Percentiles rank a stretch among this genome's conserved stretches.
Evolutionary conservation across 768 basidiomycete genomes (phyloP).

Genomic region (Mycena chlorophos): DNA sequence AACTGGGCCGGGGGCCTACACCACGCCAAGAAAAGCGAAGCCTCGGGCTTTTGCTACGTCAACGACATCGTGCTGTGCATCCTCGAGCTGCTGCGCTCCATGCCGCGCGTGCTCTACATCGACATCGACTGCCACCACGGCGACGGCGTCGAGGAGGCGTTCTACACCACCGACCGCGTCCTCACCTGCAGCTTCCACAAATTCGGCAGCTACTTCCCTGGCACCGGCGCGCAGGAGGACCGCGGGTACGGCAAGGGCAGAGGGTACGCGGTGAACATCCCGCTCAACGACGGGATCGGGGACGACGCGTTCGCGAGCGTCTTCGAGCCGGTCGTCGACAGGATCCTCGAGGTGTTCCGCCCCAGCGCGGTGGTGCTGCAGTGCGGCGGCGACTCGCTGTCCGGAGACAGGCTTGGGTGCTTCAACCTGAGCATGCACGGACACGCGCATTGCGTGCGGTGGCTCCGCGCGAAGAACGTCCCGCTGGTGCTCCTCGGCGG

Average conservation of each 20-base stretch:
- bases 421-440: slow-evolving; percentile 97
- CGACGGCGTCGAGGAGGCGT: slow-evolving; percentile 98
- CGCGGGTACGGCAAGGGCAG: slow-evolving; percentile 80
- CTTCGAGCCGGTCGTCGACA: slow-evolving; percentile 91
- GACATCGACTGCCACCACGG: slow-evolving; percentile 99
- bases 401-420: slow-evolving; percentile 93
- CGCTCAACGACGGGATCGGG: slow-evolving; percentile 90
- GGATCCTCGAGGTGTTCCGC: slow-evolving; percentile 83
- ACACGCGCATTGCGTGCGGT: slow-evolving; percentile 89
- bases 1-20: slow-evolving; percentile 99
- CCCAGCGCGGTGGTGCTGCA: slow-evolving; percentile 90
- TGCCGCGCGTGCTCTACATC: slow-evolving; percentile 90
- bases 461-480: slow-evolving; percentile 76
- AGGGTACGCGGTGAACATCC: slow-evolving; percentile 90
- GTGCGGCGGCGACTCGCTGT: slow-evolving; percentile 93
- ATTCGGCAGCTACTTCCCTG: slow-evolving; percentile 93
- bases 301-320: slow-evolving; percentile 85
- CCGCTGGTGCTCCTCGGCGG: slow-evolving; percentile 93
- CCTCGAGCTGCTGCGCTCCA: slow-evolving; percentile 84
- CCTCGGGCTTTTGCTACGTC: slow-evolving; percentile 98
- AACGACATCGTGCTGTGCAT: slow-evolving; percentile 97
- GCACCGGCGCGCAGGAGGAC: slow-evolving; percentile 84
- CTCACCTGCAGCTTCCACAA: slow-evolving; percentile 98
- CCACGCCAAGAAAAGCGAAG: slow-evolving; percentile 99
- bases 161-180: slow-evolving; percentile 95